These are phyloP conservation scores for Aschersonia sp. DNA, from an alignment of 2,329 filamentous ascomycete species.

Conservation along the genomic window DNA sequence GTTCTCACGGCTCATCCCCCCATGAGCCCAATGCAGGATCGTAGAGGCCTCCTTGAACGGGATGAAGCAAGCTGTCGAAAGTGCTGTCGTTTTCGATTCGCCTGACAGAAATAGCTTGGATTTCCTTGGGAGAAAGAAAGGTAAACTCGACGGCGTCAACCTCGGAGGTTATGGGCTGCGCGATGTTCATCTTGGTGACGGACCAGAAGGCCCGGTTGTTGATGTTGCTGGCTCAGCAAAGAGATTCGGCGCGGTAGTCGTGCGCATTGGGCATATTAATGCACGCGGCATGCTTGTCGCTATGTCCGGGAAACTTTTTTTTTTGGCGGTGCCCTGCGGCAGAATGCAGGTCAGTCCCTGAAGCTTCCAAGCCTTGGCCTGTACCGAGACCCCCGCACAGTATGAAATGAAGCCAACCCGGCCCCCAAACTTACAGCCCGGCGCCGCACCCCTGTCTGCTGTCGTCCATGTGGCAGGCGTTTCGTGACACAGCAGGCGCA, in stretches of 20 bases:
- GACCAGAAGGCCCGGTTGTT: neutral
- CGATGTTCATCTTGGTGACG: constrained; percentile 45
- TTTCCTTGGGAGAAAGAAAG: constrained; percentile 69
- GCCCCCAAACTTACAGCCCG: too few relatives aligned
- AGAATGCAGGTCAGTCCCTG: neutral
- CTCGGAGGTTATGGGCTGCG: constrained; percentile 69
- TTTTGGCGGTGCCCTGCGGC: neutral
- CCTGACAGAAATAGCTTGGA: constrained; percentile 81
- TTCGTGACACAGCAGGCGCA: too few relatives aligned
- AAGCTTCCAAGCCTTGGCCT: too few relatives aligned
- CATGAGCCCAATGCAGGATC: constrained; percentile 85
- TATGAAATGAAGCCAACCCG: too few relatives aligned
- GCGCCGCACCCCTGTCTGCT: too few relatives aligned
- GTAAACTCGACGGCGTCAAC: constrained; percentile 83
- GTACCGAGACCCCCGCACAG: too few relatives aligned
- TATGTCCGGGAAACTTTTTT: neutral
- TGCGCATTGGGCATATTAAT: neutral
- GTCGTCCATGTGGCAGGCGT: too few relatives aligned
- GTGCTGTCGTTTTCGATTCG: constrained; percentile 85
- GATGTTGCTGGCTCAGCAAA: neutral
- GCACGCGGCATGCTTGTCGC: neutral
- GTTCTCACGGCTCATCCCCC: constrained; percentile 59
- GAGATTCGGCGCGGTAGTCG: too few relatives aligned
- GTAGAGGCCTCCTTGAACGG: constrained; percentile 80
- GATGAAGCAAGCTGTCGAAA: constrained; percentile 85